Base-by-base conservation (phyloP, 2,329 filamentous ascomycete species). In the Apiospora saccharicola region DNA sequence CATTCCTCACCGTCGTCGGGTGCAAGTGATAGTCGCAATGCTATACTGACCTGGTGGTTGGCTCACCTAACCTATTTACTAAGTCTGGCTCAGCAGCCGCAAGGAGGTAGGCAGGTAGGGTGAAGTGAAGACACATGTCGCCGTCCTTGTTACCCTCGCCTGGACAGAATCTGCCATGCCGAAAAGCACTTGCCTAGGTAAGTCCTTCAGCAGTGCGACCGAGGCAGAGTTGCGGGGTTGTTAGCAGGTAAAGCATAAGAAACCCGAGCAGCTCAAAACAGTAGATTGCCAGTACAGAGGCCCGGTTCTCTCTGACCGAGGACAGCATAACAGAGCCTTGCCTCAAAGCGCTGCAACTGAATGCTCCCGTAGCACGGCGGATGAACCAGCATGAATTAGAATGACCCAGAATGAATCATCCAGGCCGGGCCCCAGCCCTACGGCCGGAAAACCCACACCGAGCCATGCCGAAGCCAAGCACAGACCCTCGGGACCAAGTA, bases 321-420 rank as follows among this genome's bases (percentile, higher is more conserved):
- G 24, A 16, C 13, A 34, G 51, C 49, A 30, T 2, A 2, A 30
- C 4, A 13, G 30, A 3, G 24, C 24, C 24, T 16, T 53, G 14
- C 14, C 26, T 57, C 51, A 57, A 34, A 30, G 24, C 26, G 26
- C 26, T 57, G 26, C 10, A 16, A 14, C 12, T 8, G 5, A 5
- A 5, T 41, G 37, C 37, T 7, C 37, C 37, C 37, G 37, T 41
- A 41, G 37, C 37, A 7, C 13, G 30, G 49, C 49, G 24, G 51
- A 37, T 61, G 53, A 22, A 37, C 30, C 16, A 61, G 19, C n/a
- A 64, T 64, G 30, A 64, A 64, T 64, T 41, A 22, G 57, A 64
- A 64, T 64, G 57, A 64, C n/a, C 34, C 57, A 64, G 57, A 64
- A 64, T 64, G 57, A 64, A 41, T 64, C 57, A 64, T 64, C 57